These are phyloP conservation scores for Medicago arabica DNA, from an alignment of 306 rosid species.

Conservation along the genomic window DNA sequence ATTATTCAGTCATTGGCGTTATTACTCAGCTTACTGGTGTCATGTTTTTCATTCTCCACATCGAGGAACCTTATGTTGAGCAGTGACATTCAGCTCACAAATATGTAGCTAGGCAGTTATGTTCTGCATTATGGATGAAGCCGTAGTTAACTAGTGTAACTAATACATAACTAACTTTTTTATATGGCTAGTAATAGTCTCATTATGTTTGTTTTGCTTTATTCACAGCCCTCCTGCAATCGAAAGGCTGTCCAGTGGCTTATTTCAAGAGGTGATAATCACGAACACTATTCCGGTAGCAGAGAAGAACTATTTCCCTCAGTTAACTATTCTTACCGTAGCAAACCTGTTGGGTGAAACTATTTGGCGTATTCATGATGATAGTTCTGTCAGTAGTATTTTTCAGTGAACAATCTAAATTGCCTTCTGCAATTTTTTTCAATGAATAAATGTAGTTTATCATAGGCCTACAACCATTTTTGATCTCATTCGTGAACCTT, in stretches of 20 bases:
- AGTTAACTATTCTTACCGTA: constrained; percentile 89
- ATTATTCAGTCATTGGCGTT: background rate
- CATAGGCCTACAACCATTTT: background rate
- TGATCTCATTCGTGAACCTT: background rate
- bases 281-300: constrained; percentile 87
- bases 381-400: constrained; percentile 91
- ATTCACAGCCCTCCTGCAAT: constrained; percentile 87
- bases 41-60: background rate
- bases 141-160: background rate
- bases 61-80: background rate
- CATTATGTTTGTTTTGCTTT: constrained; percentile 24
- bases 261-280: constrained; percentile 91
- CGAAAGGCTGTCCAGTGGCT: constrained; percentile 84
- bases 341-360: constrained; percentile 96
- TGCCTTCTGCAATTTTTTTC: constrained; percentile 26
- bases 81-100: background rate
- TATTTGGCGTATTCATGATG: constrained; percentile 94
- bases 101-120: constrained; percentile 1
- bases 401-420: constrained; percentile 53
- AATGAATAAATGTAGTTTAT: constrained; percentile 26
- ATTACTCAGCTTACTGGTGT: background rate
- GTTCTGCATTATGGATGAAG: background rate
- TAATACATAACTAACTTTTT: background rate
- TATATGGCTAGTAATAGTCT: background rate
- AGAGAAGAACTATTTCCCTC: constrained; percentile 86